These are phyloP conservation scores for Waitea zeae DNA, from an alignment of 1,284 basidiomycete species.

Conservation along the genomic window DNA sequence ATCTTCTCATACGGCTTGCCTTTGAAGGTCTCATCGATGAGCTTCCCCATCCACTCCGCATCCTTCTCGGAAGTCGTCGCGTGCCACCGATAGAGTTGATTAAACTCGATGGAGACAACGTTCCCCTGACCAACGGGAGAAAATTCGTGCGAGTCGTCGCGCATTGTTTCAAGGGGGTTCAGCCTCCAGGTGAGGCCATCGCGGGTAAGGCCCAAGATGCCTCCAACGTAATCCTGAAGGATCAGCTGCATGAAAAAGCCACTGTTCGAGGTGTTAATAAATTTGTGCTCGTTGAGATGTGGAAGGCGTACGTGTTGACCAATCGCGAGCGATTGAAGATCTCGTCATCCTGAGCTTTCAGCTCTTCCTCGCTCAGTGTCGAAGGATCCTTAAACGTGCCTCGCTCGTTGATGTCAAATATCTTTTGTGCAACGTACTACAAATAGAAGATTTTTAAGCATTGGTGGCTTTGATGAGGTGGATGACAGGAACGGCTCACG, in stretches of 20 bases:
- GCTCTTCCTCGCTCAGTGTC: conserved; percentile 14
- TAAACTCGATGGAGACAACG: conserved; percentile 57
- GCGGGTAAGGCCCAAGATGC: conserved; percentile 46
- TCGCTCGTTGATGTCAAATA: conserved; percentile 53
- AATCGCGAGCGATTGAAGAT: conserved; percentile 61
- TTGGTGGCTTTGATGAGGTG: neutral
- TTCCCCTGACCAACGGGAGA: conserved; percentile 56
- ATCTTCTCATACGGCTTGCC: conserved; percentile 25
- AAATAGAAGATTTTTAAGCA: conserved; percentile 5
- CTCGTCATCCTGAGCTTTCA: conserved; percentile 43
- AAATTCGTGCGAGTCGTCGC: conserved; percentile 24
- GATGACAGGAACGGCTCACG: conserved; percentile 20
- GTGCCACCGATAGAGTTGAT: conserved; percentile 64
- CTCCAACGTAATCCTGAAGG: conserved; percentile 55
- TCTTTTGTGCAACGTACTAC: conserved; percentile 56
- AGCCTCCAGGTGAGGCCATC: conserved; percentile 43
- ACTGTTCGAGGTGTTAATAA: conserved; percentile 17
- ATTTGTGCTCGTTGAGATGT: neutral
- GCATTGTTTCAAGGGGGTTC: conserved; percentile 37
- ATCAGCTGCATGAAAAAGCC: conserved; percentile 59
- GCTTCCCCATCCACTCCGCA: conserved; percentile 35
- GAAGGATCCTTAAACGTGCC: conserved; percentile 21
- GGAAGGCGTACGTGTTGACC: conserved; percentile 26
- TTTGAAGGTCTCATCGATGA: conserved; percentile 27
- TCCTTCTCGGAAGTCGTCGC: conserved; percentile 43